A percentile compares a stretch with the other conserved stretches of the same genome.
phyloP scores from a whole-genome alignment of 2,329 filamentous ascomycete species.

The Polytolypa hystricis region DNA sequence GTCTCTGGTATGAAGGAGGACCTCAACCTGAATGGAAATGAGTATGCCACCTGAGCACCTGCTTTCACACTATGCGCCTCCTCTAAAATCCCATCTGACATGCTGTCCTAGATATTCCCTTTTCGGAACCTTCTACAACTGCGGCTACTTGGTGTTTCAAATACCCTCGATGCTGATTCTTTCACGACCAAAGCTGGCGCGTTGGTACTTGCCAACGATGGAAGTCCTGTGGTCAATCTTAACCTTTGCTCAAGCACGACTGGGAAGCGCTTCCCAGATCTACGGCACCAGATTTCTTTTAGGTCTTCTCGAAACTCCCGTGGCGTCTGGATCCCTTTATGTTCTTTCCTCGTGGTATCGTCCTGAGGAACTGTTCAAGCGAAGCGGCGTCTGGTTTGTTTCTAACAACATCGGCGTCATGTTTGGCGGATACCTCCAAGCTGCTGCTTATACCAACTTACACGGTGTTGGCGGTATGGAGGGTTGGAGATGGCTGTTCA shows the following conservation, averaged over 20 bases:
- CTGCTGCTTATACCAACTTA: conserved; percentile 42
- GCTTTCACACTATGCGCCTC: too few species aligned
- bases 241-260: conserved; percentile 30
- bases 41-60: conserved; percentile 3
- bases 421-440: conserved; percentile 48
- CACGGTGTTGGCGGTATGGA: conserved; percentile 39
- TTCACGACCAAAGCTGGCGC: conserved; percentile 19
- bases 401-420: conserved; percentile 48
- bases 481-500: conserved; percentile 47
- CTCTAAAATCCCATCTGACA: too few species aligned
- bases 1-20: conserved; percentile 24
- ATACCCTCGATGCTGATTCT: conserved; percentile 21
- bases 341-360: conserved; percentile 57
- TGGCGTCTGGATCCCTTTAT: conserved; percentile 58
- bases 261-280: conserved; percentile 51
- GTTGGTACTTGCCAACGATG: conserved; percentile 19
- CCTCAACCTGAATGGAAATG: conserved; percentile 20
- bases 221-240: conserved; percentile 26
- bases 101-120: conserved; percentile 20
- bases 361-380: conserved; percentile 56
- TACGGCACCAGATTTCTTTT: conserved; percentile 59
- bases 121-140: conserved; percentile 15
- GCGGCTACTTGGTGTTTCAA: conserved; percentile 22
- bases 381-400: conserved; percentile 63
- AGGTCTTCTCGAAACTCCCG: conserved; percentile 55